A percentile compares a stretch with the other conserved stretches of the same genome.
Conservation (phyloP, 352 stramenopile species). For the Chrysophaeum taylorii region DNA sequence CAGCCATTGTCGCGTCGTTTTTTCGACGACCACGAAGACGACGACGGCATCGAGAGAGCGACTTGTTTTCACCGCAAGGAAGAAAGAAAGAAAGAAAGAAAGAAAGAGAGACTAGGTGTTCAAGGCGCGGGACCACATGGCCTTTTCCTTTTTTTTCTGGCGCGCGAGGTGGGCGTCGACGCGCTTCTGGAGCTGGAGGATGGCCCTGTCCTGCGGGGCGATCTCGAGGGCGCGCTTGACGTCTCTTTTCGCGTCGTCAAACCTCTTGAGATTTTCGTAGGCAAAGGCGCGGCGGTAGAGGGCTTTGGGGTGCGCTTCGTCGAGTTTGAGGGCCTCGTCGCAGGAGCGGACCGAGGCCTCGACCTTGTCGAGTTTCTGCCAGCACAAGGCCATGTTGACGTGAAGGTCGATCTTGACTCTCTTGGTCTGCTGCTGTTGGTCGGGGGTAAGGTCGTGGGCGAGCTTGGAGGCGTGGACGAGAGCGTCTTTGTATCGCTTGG, state of each 20-base stretch:
- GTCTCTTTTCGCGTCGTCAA: conserved; percentile 42
- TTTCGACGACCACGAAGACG: too few species aligned
- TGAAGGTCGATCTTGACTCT: conserved; percentile 66
- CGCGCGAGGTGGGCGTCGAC: too few species aligned
- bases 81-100: too few species aligned
- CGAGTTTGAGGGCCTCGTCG: conserved; percentile 55
- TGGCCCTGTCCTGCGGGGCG: conserved; percentile 55
- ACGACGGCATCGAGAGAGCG: too few species aligned
- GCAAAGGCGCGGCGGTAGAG: conserved; percentile 62
- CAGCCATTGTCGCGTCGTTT: too few species aligned
- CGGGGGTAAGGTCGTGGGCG: conserved; percentile 53
- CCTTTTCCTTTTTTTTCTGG: conserved; percentile 72
- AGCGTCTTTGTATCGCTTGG: conserved; percentile 53
- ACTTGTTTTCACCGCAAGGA: too few species aligned
- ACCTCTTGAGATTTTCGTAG: conserved; percentile 65
- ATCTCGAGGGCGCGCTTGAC: conserved; percentile 38
- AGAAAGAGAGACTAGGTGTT: too few species aligned
- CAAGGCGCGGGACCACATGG: conserved; percentile 73
- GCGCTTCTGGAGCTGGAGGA: conserved; percentile 58
- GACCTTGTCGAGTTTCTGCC: conserved; percentile 66
- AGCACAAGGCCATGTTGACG: conserved; percentile 70
- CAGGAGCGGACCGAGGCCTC: conserved; percentile 57
- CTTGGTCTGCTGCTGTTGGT: conserved; percentile 55
- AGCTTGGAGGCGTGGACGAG: conserved; percentile 66
- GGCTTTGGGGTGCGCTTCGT: conserved; percentile 58